Percentiles rank a stretch among this genome's conserved stretches.
Evolutionary conservation across 768 basidiomycete genomes (phyloP).

Genomic region (Serendipita sp.): DNA sequence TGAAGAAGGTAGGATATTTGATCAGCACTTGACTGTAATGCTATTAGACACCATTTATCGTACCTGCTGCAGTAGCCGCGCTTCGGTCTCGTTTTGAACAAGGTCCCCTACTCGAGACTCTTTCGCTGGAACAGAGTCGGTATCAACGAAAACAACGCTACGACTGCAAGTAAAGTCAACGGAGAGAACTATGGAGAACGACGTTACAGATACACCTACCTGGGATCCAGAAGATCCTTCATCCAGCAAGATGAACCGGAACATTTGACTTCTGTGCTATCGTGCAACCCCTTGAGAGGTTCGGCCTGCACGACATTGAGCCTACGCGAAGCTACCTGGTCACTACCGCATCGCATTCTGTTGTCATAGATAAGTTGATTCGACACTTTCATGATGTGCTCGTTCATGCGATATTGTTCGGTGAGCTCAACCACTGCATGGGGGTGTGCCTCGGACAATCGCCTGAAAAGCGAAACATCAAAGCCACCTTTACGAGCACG

Average conservation of each 20-base stretch:
- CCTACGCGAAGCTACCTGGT: slow-evolving; percentile 43
- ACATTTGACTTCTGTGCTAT: slow-evolving; percentile 16
- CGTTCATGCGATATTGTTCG: slow-evolving; percentile 93
- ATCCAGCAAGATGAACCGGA: slow-evolving; percentile 50
- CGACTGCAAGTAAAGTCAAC: slow-evolving; percentile 31
- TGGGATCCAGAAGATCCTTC: slow-evolving; percentile 41
- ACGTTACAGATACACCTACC: slow-evolving; percentile 26
- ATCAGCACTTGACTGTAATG: slow-evolving; percentile 11
- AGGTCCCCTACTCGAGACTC: slow-evolving; percentile 79
- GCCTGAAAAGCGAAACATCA: slow-evolving; percentile 79
- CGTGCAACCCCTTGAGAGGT: slow-evolving; percentile 33
- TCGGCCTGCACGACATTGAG: slow-evolving; percentile 37
- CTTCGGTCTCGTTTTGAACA: slow-evolving; percentile 80
- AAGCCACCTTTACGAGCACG: slow-evolving; percentile 70
- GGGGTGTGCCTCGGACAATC: slow-evolving; percentile 76
- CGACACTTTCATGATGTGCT: slow-evolving; percentile 83
- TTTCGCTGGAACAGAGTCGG: slow-evolving; percentile 59
- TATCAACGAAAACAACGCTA: slow-evolving; percentile 88
- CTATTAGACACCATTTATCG: slow-evolving; percentile 9
- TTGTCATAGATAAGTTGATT: slow-evolving; percentile 76
- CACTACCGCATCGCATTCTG: slow-evolving; percentile 63
- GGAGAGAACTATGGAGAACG: neutral
- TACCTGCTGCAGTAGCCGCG: slow-evolving; percentile 27
- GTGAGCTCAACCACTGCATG: slow-evolving; percentile 71
- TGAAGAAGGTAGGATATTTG: slow-evolving; percentile 36